These are phyloP conservation scores for Diaporthe citrichinensis DNA, from an alignment of 2,329 filamentous ascomycete species.

Conservation along the genomic window DNA sequence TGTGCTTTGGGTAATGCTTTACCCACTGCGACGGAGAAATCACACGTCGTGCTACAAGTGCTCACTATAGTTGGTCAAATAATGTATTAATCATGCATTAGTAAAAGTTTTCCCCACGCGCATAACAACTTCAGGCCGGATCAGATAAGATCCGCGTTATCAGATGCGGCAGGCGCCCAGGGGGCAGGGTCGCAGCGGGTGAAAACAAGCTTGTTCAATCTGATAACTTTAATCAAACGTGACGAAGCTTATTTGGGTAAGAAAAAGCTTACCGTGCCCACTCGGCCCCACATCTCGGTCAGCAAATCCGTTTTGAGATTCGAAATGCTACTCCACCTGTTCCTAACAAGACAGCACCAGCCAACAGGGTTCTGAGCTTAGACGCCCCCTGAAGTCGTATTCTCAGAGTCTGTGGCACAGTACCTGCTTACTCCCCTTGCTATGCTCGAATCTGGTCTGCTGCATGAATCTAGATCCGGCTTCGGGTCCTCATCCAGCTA, in stretches of 20 bases:
- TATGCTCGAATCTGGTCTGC: neutral
- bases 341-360: neutral
- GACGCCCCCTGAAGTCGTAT: neutral
- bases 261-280: slow-evolving; percentile 16
- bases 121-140: neutral
- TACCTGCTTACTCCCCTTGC: neutral
- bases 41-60: neutral
- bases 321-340: neutral
- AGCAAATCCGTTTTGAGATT: neutral
- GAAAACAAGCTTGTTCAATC: slow-evolving; percentile 11
- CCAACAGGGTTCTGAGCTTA: neutral
- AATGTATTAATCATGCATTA: slow-evolving; percentile 11
- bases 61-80: neutral
- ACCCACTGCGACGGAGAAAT: neutral
- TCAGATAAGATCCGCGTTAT: slow-evolving; percentile 31
- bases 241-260: slow-evolving; percentile 3
- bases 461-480: neutral
- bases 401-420: neutral
- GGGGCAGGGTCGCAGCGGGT: neutral
- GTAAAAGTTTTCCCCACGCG: neutral
- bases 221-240: slow-evolving; percentile 26
- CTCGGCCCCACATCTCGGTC: neutral
- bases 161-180: neutral
- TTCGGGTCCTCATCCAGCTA: neutral
- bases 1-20: no score